These are phyloP conservation scores for Syzygium malaccense DNA, from an alignment of 441 rosid species.

Conservation along the genomic window DNA sequence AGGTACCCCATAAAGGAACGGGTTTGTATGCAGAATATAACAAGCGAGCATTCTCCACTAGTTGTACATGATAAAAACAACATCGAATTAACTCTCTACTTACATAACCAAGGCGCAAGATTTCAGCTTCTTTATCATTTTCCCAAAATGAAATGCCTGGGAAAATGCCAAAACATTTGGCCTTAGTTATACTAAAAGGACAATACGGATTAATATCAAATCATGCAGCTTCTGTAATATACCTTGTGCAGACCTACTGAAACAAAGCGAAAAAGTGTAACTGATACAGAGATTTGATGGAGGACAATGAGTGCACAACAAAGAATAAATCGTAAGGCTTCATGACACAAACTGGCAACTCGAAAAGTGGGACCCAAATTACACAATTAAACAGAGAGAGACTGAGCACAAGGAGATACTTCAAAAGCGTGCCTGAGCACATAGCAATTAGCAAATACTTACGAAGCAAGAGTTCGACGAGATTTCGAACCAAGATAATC, in stretches of 20 bases:
- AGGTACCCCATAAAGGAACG: neutral
- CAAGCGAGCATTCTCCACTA: neutral
- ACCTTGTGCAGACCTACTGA: neutral
- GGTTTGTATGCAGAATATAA: neutral
- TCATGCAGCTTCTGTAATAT: neutral
- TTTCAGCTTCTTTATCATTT: slow-evolving; percentile 80
- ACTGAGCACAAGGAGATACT: neutral
- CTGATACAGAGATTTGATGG: neutral
- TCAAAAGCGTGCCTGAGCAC: neutral
- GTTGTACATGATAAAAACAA: neutral
- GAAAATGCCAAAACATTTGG: slow-evolving; percentile 3
- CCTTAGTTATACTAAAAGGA: neutral
- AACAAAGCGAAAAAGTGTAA: neutral
- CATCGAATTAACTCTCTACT: neutral
- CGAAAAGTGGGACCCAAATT: neutral
- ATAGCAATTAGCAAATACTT: neutral
- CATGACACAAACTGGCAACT: neutral
- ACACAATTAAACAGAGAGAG: neutral
- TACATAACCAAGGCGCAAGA: neutral
- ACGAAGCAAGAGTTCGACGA: neutral
- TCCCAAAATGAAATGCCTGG: slow-evolving; percentile 63
- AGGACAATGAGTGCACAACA: neutral
- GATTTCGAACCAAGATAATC: neutral
- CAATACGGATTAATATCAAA: neutral
- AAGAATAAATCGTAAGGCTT: neutral